phyloP scores from a whole-genome alignment of 768 basidiomycete genomes.

The Boletus subcaerulescens region DNA sequence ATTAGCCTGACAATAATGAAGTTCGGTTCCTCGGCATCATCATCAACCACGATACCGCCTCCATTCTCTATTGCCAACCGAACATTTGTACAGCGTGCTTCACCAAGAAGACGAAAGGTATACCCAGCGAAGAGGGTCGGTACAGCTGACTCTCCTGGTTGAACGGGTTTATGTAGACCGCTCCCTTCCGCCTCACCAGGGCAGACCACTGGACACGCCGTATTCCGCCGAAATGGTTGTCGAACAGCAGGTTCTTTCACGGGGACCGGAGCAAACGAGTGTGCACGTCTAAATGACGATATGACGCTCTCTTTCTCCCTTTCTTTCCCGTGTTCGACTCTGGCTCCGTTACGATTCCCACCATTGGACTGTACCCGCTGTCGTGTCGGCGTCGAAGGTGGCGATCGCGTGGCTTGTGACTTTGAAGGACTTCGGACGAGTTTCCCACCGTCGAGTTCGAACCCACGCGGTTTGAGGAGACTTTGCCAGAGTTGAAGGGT shows the following conservation, averaged over 20 bases:
- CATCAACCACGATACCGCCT: slow-evolving; percentile 44
- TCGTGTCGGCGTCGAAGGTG: slow-evolving; percentile 15
- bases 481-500: slow-evolving; percentile 70
- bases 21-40: slow-evolving; percentile 52
- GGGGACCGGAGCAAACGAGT: slow-evolving; percentile 56
- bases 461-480: slow-evolving; percentile 66
- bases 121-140: slow-evolving; percentile 50
- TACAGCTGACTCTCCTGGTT: not conserved
- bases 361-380: slow-evolving; percentile 2
- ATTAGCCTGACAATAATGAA: slow-evolving; percentile 71
- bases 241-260: slow-evolving; percentile 25
- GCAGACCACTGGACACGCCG: slow-evolving; percentile 22
- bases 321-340: slow-evolving; percentile 5
- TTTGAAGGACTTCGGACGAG: slow-evolving; percentile 64
- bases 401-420: slow-evolving; percentile 25
- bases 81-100: slow-evolving; percentile 59
- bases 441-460: slow-evolving; percentile 53
- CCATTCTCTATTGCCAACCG: slow-evolving; percentile 60
- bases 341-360: not conserved
- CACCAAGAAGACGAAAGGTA: slow-evolving; percentile 61
- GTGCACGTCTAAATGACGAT: slow-evolving; percentile 56
- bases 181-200: slow-evolving; percentile 21
- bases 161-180: not conserved
- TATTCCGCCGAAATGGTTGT: slow-evolving; percentile 47
- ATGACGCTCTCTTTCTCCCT: slow-evolving; percentile 42